These are phyloP conservation scores for Candida sithepensis DNA, from an alignment of 805 yeast genomes.

Conservation along the genomic window DNA sequence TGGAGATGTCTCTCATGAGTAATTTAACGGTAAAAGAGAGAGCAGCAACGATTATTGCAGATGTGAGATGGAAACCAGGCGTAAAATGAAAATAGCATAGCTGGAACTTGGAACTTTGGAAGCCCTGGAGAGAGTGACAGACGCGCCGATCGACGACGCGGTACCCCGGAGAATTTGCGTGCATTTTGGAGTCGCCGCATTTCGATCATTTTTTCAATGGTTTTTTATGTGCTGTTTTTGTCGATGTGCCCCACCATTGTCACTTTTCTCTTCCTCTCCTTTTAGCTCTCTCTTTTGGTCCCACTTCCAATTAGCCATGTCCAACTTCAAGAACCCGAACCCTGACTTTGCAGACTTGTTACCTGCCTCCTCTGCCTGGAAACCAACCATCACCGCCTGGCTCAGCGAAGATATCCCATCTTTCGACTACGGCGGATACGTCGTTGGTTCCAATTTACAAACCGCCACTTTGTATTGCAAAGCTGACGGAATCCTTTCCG, in stretches of 20 bases:
- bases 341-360: slow-evolving; percentile 49
- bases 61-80: neutral
- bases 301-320: neutral
- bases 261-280: neutral
- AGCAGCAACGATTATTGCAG: no score
- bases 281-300: neutral
- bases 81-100: neutral
- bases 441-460: slow-evolving; percentile 75
- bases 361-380: slow-evolving; percentile 81
- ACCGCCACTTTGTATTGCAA: slow-evolving; percentile 80
- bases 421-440: slow-evolving; percentile 92
- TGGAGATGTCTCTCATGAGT: neutral
- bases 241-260: no score
- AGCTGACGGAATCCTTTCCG: slow-evolving; percentile 73
- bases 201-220: no score
- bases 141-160: neutral
- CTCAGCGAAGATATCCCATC: slow-evolving; percentile 87
- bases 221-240: no score
- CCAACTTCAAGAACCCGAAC: slow-evolving; percentile 27
- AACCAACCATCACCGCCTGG: slow-evolving; percentile 68
- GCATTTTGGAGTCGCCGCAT: neutral
- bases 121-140: neutral
- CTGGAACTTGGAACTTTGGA: neutral
- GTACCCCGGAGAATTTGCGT: neutral
- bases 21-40: no score